These are phyloP conservation scores for Rosa multiflora DNA, from an alignment of 306 rosid genomes.

Conservation along the genomic window DNA sequence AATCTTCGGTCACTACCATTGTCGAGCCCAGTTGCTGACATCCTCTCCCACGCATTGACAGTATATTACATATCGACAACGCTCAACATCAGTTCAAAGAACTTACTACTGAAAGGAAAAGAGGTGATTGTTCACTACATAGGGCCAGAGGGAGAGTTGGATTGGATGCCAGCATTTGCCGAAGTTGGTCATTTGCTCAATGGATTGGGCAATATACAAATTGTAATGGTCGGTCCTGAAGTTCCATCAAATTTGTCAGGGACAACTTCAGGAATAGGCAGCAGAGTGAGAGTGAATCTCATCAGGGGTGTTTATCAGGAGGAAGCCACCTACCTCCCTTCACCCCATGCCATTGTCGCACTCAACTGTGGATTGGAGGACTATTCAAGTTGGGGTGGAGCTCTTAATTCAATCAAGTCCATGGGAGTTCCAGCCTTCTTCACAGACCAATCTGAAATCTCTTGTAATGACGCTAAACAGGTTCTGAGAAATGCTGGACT, in stretches of 20 bases:
- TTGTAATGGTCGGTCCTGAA: conserved; percentile 50
- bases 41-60: conserved; percentile 59
- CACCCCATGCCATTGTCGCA: conserved; percentile 35
- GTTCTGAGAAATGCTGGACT: conserved; percentile 36
- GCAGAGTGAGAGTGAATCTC: conserved; percentile 44
- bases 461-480: conserved; percentile 35
- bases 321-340: conserved; percentile 42
- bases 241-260: conserved; percentile 43
- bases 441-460: conserved; percentile 42
- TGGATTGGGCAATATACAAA: conserved; percentile 54
- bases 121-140: conserved; percentile 62
- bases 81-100: conserved; percentile 57
- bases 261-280: conserved; percentile 42
- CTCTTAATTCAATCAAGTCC: conserved; percentile 35
- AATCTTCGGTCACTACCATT: conserved; percentile 56
- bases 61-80: conserved; percentile 57
- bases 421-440: conserved; percentile 42
- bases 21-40: conserved; percentile 56
- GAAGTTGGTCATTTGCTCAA: conserved; percentile 62
- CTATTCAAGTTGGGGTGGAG: conserved; percentile 37
- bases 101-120: conserved; percentile 54
- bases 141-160: conserved; percentile 69
- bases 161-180: conserved; percentile 66
- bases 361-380: conserved; percentile 38
- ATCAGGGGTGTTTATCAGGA: conserved; percentile 45